phyloP scores from a whole-genome alignment of 495 filamentous ascomycete genomes.

The Parmelia sp. region DNA sequence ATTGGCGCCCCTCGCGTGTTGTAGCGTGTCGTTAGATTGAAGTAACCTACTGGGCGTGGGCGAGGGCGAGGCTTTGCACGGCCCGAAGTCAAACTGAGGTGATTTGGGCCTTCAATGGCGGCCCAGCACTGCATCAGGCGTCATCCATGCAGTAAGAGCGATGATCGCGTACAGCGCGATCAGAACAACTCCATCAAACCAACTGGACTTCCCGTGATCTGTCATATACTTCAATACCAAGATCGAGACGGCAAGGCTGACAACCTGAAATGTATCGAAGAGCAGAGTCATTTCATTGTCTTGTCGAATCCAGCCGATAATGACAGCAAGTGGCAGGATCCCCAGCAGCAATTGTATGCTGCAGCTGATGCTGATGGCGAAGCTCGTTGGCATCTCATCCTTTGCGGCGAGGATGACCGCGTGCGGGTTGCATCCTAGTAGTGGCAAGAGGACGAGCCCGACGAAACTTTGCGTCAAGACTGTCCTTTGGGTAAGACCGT shows the following conservation, averaged over 20 bases:
- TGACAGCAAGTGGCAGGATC: constrained; percentile 15
- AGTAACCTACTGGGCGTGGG: no score
- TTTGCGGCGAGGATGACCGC: constrained; percentile 9
- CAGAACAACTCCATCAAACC: no score
- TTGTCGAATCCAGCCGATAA: constrained; percentile 13
- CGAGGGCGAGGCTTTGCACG: no score
- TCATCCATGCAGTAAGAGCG: no score
- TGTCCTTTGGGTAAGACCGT: constrained; percentile 11
- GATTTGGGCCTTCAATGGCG: no score
- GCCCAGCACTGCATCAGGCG: no score
- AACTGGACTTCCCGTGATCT: no score
- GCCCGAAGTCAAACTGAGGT: no score
- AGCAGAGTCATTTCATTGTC: constrained; percentile 6
- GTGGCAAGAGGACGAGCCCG: constrained; percentile 14
- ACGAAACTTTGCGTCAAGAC: constrained; percentile 8
- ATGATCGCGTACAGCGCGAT: no score
- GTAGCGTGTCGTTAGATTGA: no score
- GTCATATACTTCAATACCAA: no score
- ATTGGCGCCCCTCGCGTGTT: no score
- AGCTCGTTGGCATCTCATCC: constrained; percentile 8
- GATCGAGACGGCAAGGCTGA: background rate
- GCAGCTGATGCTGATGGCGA: constrained; percentile 13
- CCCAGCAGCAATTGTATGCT: constrained; percentile 15
- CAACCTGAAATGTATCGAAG: constrained; percentile 14
- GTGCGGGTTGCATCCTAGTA: constrained; percentile 12